These are phyloP conservation scores for Meira nashicola DNA, from an alignment of 1,284 basidiomycete genomes.

Conservation along the genomic window DNA sequence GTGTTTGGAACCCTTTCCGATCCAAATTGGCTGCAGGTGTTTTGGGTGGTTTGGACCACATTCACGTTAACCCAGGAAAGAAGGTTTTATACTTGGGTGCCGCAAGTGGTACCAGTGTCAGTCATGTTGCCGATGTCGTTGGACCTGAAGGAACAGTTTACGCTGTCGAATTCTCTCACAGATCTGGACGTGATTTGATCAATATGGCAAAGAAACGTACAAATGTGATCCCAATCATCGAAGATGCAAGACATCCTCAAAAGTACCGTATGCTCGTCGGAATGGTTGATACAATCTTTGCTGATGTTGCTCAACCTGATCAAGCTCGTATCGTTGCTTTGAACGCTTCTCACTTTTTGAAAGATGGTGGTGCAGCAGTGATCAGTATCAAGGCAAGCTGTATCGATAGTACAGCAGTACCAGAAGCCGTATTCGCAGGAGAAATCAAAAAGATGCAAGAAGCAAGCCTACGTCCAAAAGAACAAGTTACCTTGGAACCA, in stretches of 20 bases:
- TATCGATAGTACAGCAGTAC: conserved; percentile 88
- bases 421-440: conserved; percentile 81
- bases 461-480: conserved; percentile 61
- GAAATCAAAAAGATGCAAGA: conserved; percentile 82
- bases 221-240: conserved; percentile 96
- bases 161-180: conserved; percentile 94
- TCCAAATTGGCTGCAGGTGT: conserved; percentile 96
- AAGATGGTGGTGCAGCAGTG: conserved; percentile 84
- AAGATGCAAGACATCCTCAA: conserved; percentile 83
- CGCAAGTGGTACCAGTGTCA: conserved; percentile 90
- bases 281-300: conserved; percentile 61
- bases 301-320: conserved; percentile 96
- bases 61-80: conserved; percentile 87
- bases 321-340: conserved; percentile 76
- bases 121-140: conserved; percentile 96
- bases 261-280: conserved; percentile 52
- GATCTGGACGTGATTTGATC: conserved; percentile 94
- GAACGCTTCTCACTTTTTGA: conserved; percentile 95
- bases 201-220: conserved; percentile 99
- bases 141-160: conserved; percentile 96
- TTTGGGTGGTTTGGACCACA: conserved; percentile 87
- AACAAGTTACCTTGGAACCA: conserved; percentile 70
- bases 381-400: conserved; percentile 99
- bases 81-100: conserved; percentile 98
- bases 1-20: conserved; percentile 99